phyloP scores from a whole-genome alignment of 768 basidiomycete genomes.

The Amanita inopinata region DNA sequence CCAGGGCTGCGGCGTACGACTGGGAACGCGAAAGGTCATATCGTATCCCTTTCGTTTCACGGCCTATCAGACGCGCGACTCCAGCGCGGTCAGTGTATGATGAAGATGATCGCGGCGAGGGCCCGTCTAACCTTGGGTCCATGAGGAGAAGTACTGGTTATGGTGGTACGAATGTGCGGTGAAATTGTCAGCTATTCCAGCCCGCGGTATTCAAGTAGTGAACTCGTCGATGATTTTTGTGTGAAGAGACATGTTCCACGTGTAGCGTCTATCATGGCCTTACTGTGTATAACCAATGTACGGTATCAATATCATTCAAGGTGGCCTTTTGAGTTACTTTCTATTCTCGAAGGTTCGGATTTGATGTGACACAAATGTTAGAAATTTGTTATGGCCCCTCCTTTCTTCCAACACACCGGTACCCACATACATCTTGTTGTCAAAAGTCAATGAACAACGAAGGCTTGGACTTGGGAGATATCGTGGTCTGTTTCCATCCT shows the following conservation, averaged over 20 bases:
- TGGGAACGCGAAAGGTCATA: constrained; percentile 38
- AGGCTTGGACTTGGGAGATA: not conserved
- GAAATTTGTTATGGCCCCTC: too few relatives aligned
- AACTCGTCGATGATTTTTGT: too few relatives aligned
- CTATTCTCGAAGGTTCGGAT: too few relatives aligned
- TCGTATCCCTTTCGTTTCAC: constrained; percentile 9
- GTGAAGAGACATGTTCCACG: too few relatives aligned
- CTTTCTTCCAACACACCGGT: too few relatives aligned
- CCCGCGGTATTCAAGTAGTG: not conserved
- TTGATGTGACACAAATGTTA: too few relatives aligned
- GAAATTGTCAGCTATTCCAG: constrained; percentile 13
- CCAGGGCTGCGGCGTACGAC: constrained; percentile 34
- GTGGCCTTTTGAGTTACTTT: too few relatives aligned
- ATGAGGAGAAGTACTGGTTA: constrained; percentile 74
- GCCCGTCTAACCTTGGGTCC: constrained; percentile 56
- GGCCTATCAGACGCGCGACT: constrained; percentile 16
- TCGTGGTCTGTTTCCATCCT: not conserved
- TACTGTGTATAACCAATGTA: too few relatives aligned
- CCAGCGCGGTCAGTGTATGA: constrained; percentile 19
- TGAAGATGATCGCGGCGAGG: constrained; percentile 54
- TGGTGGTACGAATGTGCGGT: constrained; percentile 70
- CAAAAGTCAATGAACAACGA: not conserved
- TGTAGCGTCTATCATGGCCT: too few relatives aligned
- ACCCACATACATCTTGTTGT: too few relatives aligned
- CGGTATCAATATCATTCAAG: too few relatives aligned